Percentiles rank a stretch among this genome's conserved stretches.
phyloP scores from a whole-genome alignment of 176 grass and related monocot species.

The Luzula sylvatica region DNA sequence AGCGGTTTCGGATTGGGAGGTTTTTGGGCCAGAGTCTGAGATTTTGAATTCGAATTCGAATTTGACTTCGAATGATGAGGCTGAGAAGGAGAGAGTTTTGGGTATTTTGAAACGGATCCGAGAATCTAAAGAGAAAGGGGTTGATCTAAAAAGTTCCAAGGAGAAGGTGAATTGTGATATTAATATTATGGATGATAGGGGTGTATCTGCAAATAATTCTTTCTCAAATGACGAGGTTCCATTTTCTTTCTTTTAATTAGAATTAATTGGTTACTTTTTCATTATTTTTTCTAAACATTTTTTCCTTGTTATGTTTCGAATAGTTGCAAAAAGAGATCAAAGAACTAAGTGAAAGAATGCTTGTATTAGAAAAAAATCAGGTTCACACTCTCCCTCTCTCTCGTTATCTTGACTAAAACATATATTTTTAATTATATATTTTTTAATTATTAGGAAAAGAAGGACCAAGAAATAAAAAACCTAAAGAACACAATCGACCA shows the following conservation, averaged over 20 bases:
- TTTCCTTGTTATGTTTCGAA: constrained; percentile 8
- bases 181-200: neutral
- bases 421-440: no score
- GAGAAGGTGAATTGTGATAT: constrained; percentile 1
- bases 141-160: neutral
- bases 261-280: neutral
- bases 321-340: constrained; percentile 39
- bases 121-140: neutral
- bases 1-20: constrained; percentile 15
- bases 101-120: constrained; percentile 2
- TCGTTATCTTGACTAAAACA: no score
- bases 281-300: neutral
- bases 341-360: constrained; percentile 36
- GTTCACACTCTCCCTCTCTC: constrained; percentile 24
- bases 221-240: constrained; percentile 6
- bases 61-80: constrained; percentile 3
- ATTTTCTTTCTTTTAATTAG: neutral
- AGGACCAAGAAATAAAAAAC: neutral
- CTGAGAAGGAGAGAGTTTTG: constrained; percentile 1
- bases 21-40: constrained; percentile 3
- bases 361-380: constrained; percentile 49
- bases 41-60: constrained; percentile 15
- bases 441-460: neutral
- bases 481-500: constrained; percentile 12
- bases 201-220: neutral